Percentiles rank a stretch among this genome's conserved stretches.
Conservation (phyloP, 306 rosid species). For the Rubus idaeus region DNA sequence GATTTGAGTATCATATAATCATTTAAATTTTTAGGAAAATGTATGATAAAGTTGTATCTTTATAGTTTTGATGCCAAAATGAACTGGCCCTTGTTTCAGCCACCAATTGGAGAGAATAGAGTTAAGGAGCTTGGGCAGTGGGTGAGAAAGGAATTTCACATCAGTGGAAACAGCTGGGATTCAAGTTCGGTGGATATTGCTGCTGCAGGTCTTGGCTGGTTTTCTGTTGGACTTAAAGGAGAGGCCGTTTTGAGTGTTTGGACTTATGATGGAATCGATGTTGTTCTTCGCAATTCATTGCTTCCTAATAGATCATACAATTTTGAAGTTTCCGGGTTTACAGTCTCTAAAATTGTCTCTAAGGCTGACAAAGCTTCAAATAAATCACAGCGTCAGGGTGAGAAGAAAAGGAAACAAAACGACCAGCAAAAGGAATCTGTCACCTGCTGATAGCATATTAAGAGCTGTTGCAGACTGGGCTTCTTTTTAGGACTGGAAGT, state of each 20-base stretch:
- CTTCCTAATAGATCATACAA: constrained; percentile 59
- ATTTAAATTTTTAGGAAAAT: constrained; percentile 1
- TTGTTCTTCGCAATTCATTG: constrained; percentile 67
- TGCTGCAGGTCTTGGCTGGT: constrained; percentile 92
- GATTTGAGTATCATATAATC: neutral
- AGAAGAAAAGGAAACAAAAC: constrained; percentile 37
- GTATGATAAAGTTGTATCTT: constrained; percentile 12
- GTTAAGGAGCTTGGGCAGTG: constrained; percentile 81
- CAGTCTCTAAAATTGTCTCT: constrained; percentile 79
- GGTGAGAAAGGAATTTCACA: constrained; percentile 60
- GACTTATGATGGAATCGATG: constrained; percentile 84
- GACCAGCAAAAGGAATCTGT: constrained; percentile 26
- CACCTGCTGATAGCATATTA: constrained; percentile 26
- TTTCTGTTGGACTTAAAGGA: constrained; percentile 87
- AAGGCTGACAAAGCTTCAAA: constrained; percentile 64
- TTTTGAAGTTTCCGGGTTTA: constrained; percentile 81
- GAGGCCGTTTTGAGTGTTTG: constrained; percentile 71
- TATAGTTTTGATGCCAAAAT: constrained; percentile 14
- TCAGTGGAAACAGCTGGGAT: constrained; percentile 80
- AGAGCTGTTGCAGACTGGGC: constrained; percentile 16
- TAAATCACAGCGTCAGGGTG: constrained; percentile 40
- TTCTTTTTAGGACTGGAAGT: neutral
- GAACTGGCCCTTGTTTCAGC: constrained; percentile 50
- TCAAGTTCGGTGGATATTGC: constrained; percentile 86
- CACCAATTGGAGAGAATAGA: constrained; percentile 72